Percentiles rank a stretch among this genome's conserved stretches.
Conservation (phyloP, 768 basidiomycete genomes). For the Russula olivacea region DNA sequence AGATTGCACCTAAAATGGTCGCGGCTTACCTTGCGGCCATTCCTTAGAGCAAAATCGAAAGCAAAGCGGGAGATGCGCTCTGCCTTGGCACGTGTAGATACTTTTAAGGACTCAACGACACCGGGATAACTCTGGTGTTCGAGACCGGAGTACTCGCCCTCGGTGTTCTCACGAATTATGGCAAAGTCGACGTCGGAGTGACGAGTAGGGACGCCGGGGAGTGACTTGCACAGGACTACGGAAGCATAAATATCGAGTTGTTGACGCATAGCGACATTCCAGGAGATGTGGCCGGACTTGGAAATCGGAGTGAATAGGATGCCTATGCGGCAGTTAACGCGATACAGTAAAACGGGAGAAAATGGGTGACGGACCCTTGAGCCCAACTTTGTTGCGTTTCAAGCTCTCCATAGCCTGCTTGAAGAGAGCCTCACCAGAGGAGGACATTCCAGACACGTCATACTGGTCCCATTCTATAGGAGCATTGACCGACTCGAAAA, state of each 20-base stretch:
- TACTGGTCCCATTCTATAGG: conserved; percentile 99
- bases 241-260: conserved; percentile 99
- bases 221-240: conserved; percentile 95
- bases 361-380: conserved; percentile 69
- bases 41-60: conserved; percentile 98
- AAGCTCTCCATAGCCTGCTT: conserved; percentile 97
- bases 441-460: conserved; percentile 94
- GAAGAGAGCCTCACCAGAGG: conserved; percentile 90
- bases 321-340: conserved; percentile 43
- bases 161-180: conserved; percentile 99
- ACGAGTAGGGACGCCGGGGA: conserved; percentile 92
- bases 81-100: conserved; percentile 90
- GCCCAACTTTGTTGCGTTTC: conserved; percentile 94
- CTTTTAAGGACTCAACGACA: conserved; percentile 97
- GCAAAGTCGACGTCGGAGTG: conserved; percentile 97
- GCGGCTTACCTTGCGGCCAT: conserved; percentile 82
- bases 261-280: conserved; percentile 99
- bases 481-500: conserved; percentile 95
- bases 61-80: conserved; percentile 97
- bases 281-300: conserved; percentile 93
- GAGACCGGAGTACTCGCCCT: conserved; percentile 98
- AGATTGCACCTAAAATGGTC: conserved; percentile 17
- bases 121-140: conserved; percentile 98
- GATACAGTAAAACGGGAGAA: not conserved
- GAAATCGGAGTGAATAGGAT: conserved; percentile 99